Percentiles rank a stretch among this genome's conserved stretches.
Evolutionary conservation across 2,329 filamentous ascomycete genomes (phyloP).

Genomic region (Leptographium lundbergii): DNA sequence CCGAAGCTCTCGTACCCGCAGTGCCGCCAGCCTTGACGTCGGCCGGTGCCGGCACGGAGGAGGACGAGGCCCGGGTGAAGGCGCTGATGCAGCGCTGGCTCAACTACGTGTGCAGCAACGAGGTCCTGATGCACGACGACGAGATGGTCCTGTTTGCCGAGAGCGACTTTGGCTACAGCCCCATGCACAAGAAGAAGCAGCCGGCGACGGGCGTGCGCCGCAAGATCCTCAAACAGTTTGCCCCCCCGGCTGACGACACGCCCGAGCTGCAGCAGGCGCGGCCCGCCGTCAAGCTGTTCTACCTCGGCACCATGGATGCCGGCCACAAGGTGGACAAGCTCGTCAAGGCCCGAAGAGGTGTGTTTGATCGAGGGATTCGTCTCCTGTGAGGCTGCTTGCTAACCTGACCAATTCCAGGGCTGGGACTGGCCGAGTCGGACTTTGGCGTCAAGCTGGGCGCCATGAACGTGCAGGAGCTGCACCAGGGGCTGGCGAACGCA

Average conservation of each 20-base stretch:
- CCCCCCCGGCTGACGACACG: constrained; percentile 91
- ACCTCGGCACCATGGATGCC: constrained; percentile 90
- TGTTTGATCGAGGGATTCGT: not conserved
- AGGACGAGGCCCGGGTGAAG: constrained; percentile 86
- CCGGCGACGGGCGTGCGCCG: constrained; percentile 89
- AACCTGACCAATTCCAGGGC: constrained; percentile 38
- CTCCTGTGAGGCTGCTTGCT: not conserved
- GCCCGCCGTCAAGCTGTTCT: constrained; percentile 89
- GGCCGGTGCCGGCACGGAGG: constrained; percentile 88
- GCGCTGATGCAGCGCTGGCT: constrained; percentile 86
- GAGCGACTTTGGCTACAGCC: constrained; percentile 96
- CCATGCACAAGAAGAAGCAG: constrained; percentile 89
- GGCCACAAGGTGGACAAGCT: constrained; percentile 92
- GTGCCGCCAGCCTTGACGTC: constrained; percentile 92
- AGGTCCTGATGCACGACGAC: constrained; percentile 86
- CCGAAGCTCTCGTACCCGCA: constrained; percentile 85
- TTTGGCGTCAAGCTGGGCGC: constrained; percentile 80
- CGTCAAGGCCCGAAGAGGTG: constrained; percentile 85
- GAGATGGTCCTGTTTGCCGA: constrained; percentile 99
- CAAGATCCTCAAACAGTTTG: constrained; percentile 96
- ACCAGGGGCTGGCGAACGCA: constrained; percentile 74
- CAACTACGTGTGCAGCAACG: constrained; percentile 83
- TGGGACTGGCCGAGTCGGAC: constrained; percentile 85
- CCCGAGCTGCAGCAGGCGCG: constrained; percentile 84
- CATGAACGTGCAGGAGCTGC: constrained; percentile 83